Conservation (phyloP, 225 moss, liverwort and hornwort genomes). For the Pleurozium schreberi region DNA sequence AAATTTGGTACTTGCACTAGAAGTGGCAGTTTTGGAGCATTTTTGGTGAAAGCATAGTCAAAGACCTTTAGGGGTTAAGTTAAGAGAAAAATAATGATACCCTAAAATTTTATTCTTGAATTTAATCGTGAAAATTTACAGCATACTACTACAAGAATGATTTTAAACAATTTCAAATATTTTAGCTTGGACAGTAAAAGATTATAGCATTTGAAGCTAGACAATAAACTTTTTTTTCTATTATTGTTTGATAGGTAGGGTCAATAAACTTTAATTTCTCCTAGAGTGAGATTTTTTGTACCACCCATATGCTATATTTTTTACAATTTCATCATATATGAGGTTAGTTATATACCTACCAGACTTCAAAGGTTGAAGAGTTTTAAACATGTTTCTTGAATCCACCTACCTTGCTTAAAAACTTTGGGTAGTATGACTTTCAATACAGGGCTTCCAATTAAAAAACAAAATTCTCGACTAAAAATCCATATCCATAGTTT, state of each 20-base stretch:
- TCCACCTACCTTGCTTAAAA: too few relatives aligned
- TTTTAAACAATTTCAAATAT: neutral
- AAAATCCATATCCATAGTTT: neutral
- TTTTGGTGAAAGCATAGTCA: too few relatives aligned
- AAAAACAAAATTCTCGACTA: neutral
- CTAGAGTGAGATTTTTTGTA: neutral
- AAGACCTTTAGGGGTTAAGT: too few relatives aligned
- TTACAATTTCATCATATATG: neutral
- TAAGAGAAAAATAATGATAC: neutral
- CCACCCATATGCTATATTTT: accelerated
- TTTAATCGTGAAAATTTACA: neutral
- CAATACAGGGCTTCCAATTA: accelerated
- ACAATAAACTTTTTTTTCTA: neutral
- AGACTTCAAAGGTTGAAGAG: neutral
- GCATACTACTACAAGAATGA: neutral
- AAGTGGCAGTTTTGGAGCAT: too few relatives aligned
- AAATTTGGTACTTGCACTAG: too few relatives aligned
- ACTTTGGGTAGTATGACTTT: neutral
- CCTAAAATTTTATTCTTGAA: neutral
- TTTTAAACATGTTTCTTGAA: neutral
- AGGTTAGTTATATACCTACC: neutral
- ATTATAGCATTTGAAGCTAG: neutral
- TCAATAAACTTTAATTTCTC: neutral
- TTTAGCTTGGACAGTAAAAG: neutral
- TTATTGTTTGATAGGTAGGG: accelerated